These are phyloP conservation scores for Backusella tuberculispora DNA, from an alignment of 192 early-diverging fungal genomes.

Conservation along the genomic window DNA sequence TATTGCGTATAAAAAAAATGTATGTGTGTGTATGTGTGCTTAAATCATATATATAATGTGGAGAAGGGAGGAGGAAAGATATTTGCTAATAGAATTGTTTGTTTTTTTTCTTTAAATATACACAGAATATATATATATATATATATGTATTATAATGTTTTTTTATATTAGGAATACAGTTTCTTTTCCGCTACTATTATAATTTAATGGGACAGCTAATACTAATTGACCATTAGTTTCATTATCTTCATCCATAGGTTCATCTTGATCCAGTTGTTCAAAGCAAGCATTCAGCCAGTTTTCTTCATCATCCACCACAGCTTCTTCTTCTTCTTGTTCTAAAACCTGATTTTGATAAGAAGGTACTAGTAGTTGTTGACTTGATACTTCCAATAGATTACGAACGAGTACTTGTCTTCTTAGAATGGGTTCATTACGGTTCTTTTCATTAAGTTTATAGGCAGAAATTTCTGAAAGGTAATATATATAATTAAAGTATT, in stretches of 20 bases:
- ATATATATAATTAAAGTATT: constrained; percentile 11
- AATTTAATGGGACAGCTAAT: background rate
- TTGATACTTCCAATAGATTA: constrained; percentile 13
- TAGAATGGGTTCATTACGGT: constrained; percentile 5
- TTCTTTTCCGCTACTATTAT: constrained; percentile 7
- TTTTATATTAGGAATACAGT: constrained; percentile 7
- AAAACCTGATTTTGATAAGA: background rate
- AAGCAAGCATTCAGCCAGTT: constrained; percentile 41
- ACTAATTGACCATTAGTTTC: background rate
- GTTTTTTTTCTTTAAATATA: too few species aligned
- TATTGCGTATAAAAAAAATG: too few species aligned
- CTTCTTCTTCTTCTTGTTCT: too few species aligned
- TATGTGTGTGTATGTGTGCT: too few species aligned
- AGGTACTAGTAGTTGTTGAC: background rate
- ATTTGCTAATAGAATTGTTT: too few species aligned
- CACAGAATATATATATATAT: background rate
- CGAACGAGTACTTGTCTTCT: constrained; percentile 26
- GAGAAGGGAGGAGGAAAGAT: too few species aligned
- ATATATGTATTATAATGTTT: background rate
- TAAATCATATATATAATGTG: too few species aligned
- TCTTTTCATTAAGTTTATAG: constrained; percentile 9
- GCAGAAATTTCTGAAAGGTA: constrained; percentile 10
- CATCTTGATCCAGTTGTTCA: constrained; percentile 32
- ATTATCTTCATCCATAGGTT: constrained; percentile 27
- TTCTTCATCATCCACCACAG: constrained; percentile 18